A percentile compares a stretch with the other conserved stretches of the same genome.
phyloP scores from a whole-genome alignment of 305 asterid genomes.

The Caryopteris hybrid region DNA sequence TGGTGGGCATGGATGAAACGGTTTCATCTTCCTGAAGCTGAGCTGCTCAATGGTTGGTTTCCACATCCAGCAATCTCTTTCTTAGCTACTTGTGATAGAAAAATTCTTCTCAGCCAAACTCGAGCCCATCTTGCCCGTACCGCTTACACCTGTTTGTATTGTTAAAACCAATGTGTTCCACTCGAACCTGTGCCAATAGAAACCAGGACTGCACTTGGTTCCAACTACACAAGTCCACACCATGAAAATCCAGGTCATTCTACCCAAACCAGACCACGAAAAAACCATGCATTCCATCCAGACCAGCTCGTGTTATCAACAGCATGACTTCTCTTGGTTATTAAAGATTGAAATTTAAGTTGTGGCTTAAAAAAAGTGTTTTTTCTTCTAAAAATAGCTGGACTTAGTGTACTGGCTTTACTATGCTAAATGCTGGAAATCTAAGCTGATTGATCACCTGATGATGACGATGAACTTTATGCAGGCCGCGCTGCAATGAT shows the following conservation, averaged over 20 bases:
- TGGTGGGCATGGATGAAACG: conserved; percentile 99
- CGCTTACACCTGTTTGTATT: not conserved
- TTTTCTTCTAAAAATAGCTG: not conserved
- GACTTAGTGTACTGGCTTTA: no score
- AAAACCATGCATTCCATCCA: no score
- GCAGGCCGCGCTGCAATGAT: conserved; percentile 99
- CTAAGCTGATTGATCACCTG: not conserved
- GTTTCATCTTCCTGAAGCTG: conserved; percentile 98
- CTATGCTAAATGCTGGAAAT: not conserved
- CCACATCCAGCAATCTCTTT: conserved; percentile 10
- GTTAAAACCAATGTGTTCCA: no score
- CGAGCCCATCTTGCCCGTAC: not conserved
- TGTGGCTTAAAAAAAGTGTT: not conserved
- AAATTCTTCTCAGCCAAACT: not conserved
- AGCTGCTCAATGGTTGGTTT: conserved; percentile 84
- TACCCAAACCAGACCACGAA: no score
- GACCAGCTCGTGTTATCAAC: no score
- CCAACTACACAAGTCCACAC: not conserved
- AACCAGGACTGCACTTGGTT: no score
- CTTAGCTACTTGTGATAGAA: not conserved
- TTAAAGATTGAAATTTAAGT: no score
- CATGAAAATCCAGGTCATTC: not conserved
- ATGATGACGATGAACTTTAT: not conserved
- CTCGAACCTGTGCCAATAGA: no score
- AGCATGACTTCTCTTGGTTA: no score